These are phyloP conservation scores for Agastache rugosa DNA, from an alignment of 257 asterid species.

Conservation along the genomic window DNA sequence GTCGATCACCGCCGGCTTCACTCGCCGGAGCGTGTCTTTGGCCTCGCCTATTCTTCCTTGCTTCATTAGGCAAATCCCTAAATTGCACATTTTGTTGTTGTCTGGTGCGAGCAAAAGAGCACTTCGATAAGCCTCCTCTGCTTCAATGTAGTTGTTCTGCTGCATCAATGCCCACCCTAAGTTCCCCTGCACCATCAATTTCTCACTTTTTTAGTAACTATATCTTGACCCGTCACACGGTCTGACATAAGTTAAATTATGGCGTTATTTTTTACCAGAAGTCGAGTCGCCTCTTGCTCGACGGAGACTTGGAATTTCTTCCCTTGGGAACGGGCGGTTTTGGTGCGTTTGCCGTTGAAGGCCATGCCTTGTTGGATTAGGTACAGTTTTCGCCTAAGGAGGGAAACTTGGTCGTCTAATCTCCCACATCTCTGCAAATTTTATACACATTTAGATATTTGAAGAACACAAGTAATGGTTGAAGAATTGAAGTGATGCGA, in stretches of 20 bases:
- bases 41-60: slow-evolving; percentile 93
- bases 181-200: slow-evolving; percentile 65
- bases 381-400: slow-evolving; percentile 71
- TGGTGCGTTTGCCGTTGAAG: slow-evolving; percentile 91
- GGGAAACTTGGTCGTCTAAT: slow-evolving; percentile 79
- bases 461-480: not conserved
- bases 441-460: not conserved
- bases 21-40: slow-evolving; percentile 78
- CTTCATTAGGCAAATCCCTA: slow-evolving; percentile 93
- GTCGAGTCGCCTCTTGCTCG: slow-evolving; percentile 95
- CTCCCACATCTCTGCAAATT: slow-evolving; percentile 89
- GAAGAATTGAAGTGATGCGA: not conserved
- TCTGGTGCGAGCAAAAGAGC: slow-evolving; percentile 88
- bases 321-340: slow-evolving; percentile 97
- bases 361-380: slow-evolving; percentile 95
- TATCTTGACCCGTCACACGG: too few relatives aligned
- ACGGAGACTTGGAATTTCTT: slow-evolving; percentile 96
- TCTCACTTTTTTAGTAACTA: too few relatives aligned
- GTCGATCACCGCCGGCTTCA: slow-evolving; percentile 82
- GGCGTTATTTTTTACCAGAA: slow-evolving; percentile 58
- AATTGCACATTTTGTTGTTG: slow-evolving; percentile 94
- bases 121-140: slow-evolving; percentile 87
- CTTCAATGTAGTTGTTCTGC: slow-evolving; percentile 83
- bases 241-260: too few relatives aligned
- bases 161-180: slow-evolving; percentile 99